Percentiles rank a stretch among this genome's conserved stretches.
Conservation (phyloP, 495 filamentous ascomycete genomes). For the Rhypophila decipiens region DNA sequence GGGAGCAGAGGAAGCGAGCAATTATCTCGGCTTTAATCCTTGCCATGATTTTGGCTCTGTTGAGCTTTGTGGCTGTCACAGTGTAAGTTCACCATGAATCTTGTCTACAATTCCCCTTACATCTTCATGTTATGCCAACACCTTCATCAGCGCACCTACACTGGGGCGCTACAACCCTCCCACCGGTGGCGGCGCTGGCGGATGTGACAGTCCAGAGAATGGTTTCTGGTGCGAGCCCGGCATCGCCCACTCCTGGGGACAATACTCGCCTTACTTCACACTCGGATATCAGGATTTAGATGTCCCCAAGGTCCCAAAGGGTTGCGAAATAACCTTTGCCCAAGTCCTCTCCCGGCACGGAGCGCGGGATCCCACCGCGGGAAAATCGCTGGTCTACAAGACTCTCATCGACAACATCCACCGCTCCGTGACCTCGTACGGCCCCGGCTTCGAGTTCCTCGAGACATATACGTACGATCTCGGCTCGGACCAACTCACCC, state of each 20-base stretch:
- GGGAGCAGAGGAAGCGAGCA: too few species aligned
- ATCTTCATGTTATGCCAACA: too few species aligned
- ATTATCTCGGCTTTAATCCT: too few species aligned
- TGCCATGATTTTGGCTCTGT: too few species aligned
- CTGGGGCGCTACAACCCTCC: not conserved
- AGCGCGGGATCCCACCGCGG: constrained; percentile 67
- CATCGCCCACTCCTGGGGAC: constrained; percentile 71
- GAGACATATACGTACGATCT: constrained; percentile 63
- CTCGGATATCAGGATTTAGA: too few species aligned
- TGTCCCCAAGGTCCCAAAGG: constrained; percentile 52
- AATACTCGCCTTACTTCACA: constrained; percentile 77
- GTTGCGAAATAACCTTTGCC: constrained; percentile 68
- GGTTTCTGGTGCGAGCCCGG: constrained; percentile 52
- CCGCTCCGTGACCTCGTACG: constrained; percentile 45
- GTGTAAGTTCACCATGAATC: too few species aligned
- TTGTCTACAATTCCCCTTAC: too few species aligned
- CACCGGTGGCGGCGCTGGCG: too few species aligned
- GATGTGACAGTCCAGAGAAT: constrained; percentile 52
- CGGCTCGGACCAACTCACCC: constrained; percentile 67
- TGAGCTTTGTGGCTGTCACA: too few species aligned
- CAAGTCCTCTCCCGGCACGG: constrained; percentile 78
- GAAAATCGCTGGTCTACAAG: constrained; percentile 53
- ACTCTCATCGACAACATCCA: constrained; percentile 57
- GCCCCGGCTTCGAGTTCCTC: constrained; percentile 57
- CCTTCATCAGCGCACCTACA: too few species aligned